phyloP scores from a whole-genome alignment of 257 asterid genomes.

The Solanum chiquidenum region DNA sequence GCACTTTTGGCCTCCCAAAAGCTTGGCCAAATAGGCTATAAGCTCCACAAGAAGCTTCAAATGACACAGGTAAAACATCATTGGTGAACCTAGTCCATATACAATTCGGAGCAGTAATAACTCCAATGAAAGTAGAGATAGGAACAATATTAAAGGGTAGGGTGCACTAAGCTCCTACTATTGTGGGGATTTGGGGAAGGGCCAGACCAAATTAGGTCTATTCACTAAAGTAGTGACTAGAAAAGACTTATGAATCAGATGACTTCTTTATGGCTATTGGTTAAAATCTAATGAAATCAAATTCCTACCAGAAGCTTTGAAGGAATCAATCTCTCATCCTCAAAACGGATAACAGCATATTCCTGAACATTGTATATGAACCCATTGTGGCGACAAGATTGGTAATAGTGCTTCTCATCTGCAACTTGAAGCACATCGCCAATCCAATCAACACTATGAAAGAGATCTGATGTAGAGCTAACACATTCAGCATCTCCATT shows the following conservation, averaged over 20 bases:
- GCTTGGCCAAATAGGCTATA: not conserved
- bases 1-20: not conserved
- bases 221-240: not conserved
- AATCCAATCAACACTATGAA: slow-evolving; percentile 53
- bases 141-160: not conserved
- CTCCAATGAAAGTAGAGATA: not conserved
- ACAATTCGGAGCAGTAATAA: not conserved
- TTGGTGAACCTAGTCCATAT: not conserved
- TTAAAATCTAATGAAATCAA: not conserved
- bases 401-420: slow-evolving; percentile 50
- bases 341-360: slow-evolving; percentile 51
- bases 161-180: not conserved
- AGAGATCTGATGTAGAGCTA: slow-evolving; percentile 21
- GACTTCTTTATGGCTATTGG: not conserved
- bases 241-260: not conserved
- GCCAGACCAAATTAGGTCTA: not conserved
- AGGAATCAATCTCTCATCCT: slow-evolving; percentile 48
- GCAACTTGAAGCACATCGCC: slow-evolving; percentile 42
- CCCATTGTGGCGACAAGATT: slow-evolving; percentile 60
- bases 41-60: not conserved
- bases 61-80: not conserved
- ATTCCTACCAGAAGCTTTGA: slow-evolving; percentile 73
- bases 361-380: slow-evolving; percentile 43
- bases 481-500: slow-evolving; percentile 17
- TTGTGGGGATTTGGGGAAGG: not conserved